Evolutionary conservation across 2,329 filamentous ascomycete species (phyloP).

Genomic region (Iodosphaeria phyllophila): DNA sequence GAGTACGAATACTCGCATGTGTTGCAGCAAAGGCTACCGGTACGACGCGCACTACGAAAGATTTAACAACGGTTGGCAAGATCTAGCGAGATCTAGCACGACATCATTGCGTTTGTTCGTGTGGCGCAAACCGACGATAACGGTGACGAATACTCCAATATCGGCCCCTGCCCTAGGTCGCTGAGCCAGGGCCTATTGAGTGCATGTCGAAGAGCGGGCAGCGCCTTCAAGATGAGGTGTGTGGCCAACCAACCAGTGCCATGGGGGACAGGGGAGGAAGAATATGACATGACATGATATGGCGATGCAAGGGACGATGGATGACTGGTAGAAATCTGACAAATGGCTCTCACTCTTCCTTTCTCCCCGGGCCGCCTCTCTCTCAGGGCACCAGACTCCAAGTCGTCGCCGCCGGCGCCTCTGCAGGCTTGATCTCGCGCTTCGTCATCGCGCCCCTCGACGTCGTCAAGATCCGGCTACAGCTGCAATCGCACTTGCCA

Average conservation of each 20-base stretch:
- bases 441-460: constrained; percentile 92
- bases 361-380: constrained; percentile 1
- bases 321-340: not conserved
- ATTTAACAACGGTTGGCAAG: too few species aligned
- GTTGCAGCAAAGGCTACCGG: too few species aligned
- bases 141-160: too few species aligned
- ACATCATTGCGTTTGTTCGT: too few species aligned
- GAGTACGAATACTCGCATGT: too few species aligned
- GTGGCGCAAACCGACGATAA: too few species aligned
- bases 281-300: too few species aligned
- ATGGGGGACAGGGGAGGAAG: not conserved
- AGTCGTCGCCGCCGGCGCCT: constrained; percentile 35
- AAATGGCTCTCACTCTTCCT: not conserved
- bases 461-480: constrained; percentile 93
- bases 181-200: constrained; percentile 15
- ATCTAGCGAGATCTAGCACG: too few species aligned
- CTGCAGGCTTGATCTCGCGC: constrained; percentile 73
- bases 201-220: constrained; percentile 25
- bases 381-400: constrained; percentile 34
- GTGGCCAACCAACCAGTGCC: constrained; percentile 2
- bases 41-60: too few species aligned
- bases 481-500: constrained; percentile 61
- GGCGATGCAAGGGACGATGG: too few species aligned
- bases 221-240: constrained; percentile 41
- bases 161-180: too few species aligned